Percentiles rank a stretch among this genome's conserved stretches.
Evolutionary conservation across 768 basidiomycete species (phyloP).

Genomic region (Pleurotus tuber-regium): DNA sequence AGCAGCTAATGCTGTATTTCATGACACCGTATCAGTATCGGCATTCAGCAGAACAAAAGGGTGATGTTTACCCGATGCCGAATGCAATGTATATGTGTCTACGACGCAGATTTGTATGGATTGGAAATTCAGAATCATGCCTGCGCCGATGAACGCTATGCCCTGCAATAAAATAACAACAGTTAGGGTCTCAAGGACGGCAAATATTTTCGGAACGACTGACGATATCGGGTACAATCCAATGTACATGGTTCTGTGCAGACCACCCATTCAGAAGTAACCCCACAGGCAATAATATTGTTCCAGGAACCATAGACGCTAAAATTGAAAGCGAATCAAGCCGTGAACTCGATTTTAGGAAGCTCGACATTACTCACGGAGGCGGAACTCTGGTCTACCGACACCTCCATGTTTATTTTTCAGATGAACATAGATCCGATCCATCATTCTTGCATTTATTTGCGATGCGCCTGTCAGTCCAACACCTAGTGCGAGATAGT

Average conservation of each 20-base stretch:
- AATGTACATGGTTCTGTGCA: constrained; percentile 52
- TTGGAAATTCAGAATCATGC: constrained; percentile 61
- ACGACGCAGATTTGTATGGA: constrained; percentile 65
- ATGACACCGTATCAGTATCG: neutral
- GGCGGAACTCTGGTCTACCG: constrained; percentile 48
- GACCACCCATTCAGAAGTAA: constrained; percentile 72
- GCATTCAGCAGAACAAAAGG: neutral
- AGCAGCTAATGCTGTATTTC: constrained; percentile 53
- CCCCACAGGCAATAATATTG: constrained; percentile 60
- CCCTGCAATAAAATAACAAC: constrained; percentile 35
- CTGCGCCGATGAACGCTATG: constrained; percentile 51
- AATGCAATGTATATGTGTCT: constrained; percentile 61
- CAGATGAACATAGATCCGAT: constrained; percentile 49
- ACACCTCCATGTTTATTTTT: constrained; percentile 43
- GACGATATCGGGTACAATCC: constrained; percentile 72
- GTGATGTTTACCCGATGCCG: constrained; percentile 53
- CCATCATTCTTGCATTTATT: constrained; percentile 54
- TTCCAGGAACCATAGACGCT: constrained; percentile 61
- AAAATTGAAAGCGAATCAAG: constrained; percentile 10
- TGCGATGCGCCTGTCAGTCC: constrained; percentile 55
- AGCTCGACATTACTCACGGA: constrained; percentile 33
- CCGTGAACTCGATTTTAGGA: neutral
- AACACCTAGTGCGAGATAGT: constrained; percentile 71
- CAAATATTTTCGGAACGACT: constrained; percentile 16
- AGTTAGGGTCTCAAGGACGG: neutral